Base-by-base conservation (phyloP, 2,329 filamentous ascomycete species). In the Aspergillus tubingensis region DNA sequence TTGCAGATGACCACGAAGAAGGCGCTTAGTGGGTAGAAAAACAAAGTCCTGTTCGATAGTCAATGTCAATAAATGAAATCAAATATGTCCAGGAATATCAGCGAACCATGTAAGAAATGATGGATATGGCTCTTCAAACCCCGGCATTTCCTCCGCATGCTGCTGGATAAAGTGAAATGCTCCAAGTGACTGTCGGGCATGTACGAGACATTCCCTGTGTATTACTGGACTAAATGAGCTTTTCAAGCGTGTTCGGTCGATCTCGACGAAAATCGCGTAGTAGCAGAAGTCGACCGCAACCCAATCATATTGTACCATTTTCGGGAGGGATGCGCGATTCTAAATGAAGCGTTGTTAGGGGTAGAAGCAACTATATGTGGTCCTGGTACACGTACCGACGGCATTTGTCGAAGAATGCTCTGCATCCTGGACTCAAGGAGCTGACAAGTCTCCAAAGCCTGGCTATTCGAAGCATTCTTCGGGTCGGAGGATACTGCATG, bases 201-300 rank as follows among this genome's bases (percentile, higher is more conserved):
- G 66, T 2, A 62, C 52, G 2, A 72, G 48, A 44, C 69, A 71
- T 60, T 69, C 66, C 10, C 44, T 60, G 43, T 70, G 68, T 3
- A 66, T 62, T 23, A 64, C 27, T 2, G 67, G 68, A 13, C 61
- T 67, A 32, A 65, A 65, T 1, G 58, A 49, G 41, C 54, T 61
- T 48, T 59, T 64, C n/a, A 71, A 44, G 1, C 65, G 64, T 5
- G 70, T 68, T 30, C 70, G 66, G 17, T 67, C 62, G 38, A 71
- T 62, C n/a, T 71, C 69, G 4, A 69, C 68, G 6, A 68, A 58
- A 32, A 72, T 70, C 1, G 69, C 64, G 43, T 66, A 68, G 53
- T 66, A 70, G 41, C 62, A 65, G 38, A 72, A 72, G 13, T 71
- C 70, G 2, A 53, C 57, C 11, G 66, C 58, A 15, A 66, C 43